Evolutionary conservation across 768 basidiomycete species (phyloP), one percentile per base, ranked within the genome.

Genomic region (Suillus discolor): DNA sequence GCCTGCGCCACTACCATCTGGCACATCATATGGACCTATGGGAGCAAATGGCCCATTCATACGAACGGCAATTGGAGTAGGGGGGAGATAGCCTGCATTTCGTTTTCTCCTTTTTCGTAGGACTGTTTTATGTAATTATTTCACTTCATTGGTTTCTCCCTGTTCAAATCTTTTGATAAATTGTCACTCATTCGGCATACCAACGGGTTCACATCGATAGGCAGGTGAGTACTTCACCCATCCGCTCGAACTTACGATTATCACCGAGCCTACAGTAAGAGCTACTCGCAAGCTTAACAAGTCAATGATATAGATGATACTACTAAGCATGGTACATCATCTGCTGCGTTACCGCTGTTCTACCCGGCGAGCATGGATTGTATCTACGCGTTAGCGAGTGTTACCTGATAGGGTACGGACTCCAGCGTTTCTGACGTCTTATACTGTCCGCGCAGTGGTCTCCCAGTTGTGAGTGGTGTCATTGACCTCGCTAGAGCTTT

Each of bases 11-110:
- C 75, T 87, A 65, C 59, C 66, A 8, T 81, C 83, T 13, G 77
- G 84, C 47, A 80, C 86, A 63, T 81, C 86, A 53, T 91, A 89
- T 74, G 86, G 84, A 25, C 82, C 87, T 5, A 83, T 91, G 82
- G 77, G 80, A 9, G 73, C 77, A 18, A 88, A 84, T 71, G 89
- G 87, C 39, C 86, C 87, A 20, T 91, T 88, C 72, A 81, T 91
- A 79, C 85, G 90, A 66, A 82, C 87, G 51, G 79, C 87, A 67
- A 81, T 90, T 62, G 75, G 77, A 0, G 87, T 87, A 51, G 83
- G 83, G 11, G 82, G 82, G 61, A 80, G 86, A 70, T 85, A 79
- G 78, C 57, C 60, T 69, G 70, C 64, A 64, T 70, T 75, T 61
- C 9, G 66, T 70, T 63, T 70, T 73, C 72, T 74, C 70, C 31